These are phyloP conservation scores for Phytopythium delawarense DNA, from an alignment of 352 stramenopile genomes.

Conservation along the genomic window DNA sequence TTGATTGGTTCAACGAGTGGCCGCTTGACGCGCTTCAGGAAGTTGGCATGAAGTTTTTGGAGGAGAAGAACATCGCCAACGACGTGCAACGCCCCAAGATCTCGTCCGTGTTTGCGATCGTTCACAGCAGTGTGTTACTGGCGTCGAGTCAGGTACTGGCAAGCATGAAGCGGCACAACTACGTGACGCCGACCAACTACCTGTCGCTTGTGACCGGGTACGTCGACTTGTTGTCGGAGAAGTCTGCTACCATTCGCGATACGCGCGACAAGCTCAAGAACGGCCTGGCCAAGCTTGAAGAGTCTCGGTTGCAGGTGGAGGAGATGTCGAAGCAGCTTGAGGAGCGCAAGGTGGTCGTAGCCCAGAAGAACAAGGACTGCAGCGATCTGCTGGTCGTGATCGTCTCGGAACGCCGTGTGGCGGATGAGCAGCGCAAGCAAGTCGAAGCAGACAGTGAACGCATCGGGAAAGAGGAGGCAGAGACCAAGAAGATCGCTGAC, in stretches of 20 bases:
- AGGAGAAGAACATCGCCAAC: constrained; percentile 77
- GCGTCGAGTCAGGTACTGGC: constrained; percentile 79
- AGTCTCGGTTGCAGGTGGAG: constrained; percentile 77
- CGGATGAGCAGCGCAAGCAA: constrained; percentile 92
- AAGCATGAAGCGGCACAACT: constrained; percentile 92
- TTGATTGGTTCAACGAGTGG: constrained; percentile 94
- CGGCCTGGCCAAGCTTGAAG: constrained; percentile 77
- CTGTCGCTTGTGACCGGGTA: constrained; percentile 92
- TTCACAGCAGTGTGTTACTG: constrained; percentile 86
- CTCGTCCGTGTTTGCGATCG: constrained; percentile 83
- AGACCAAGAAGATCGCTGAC: constrained; percentile 93
- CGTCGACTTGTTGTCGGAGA: constrained; percentile 74
- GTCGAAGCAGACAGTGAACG: constrained; percentile 92
- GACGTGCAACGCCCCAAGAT: constrained; percentile 80
- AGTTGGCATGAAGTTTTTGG: constrained; percentile 91
- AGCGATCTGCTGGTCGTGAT: constrained; percentile 94
- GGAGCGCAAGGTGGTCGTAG: constrained; percentile 88
- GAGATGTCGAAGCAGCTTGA: constrained; percentile 86
- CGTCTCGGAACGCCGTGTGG: constrained; percentile 90
- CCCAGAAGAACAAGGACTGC: constrained; percentile 92
- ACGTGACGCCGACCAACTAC: constrained; percentile 93
- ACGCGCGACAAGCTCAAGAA: constrained; percentile 83
- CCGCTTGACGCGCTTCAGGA: constrained; percentile 90
- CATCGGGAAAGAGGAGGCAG: constrained; percentile 88
- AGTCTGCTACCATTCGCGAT: constrained; percentile 66